Base-by-base conservation (phyloP, 2,329 filamentous ascomycete species). In the Nothophaeocryptopus gaeumannii region DNA sequence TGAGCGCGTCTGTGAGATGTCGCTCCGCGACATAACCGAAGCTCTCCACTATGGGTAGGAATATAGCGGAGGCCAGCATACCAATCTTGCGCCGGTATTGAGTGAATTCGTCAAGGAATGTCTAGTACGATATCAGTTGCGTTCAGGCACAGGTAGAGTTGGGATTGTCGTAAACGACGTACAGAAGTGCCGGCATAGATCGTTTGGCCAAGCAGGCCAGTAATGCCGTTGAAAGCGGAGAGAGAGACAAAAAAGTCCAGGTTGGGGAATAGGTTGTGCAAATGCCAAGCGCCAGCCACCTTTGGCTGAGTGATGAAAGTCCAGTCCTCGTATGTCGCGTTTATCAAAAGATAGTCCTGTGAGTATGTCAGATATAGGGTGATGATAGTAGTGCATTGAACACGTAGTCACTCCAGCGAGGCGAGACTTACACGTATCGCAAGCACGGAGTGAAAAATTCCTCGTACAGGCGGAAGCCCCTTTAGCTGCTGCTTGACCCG, bases 161-260 rank as follows among this genome's bases (percentile, higher is more conserved):
- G 30, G n/a, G 20, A 29, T 8, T 5, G 11, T 29, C 12, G 12
- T 20, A 13, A 30, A 15, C 14, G 13, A 32, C 15, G 15, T 39
- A 46, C 36, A 10, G 26, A 32, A 5, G 36, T 51, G 4, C 30
- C 78, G 2, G 78, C 75, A 50, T 83, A 83, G 62, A 80, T 81
- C 12, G 78, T 73, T 52, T 83, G 80, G 0, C 78, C 78, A 3
- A 75, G 73, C 54, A 76, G 80, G 15, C 80, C 80, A 35, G 81
- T 77, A 8, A 82, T 67, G 20, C 78, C 78, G 0, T 76, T 72
- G 0, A 78, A 73, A 26, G 77, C 80, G 15, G 78, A 58, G 8
- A 64, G 45, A 3, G 56, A 29, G 46, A 65, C 37, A 51, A 68
- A 69, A 45, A 68, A 69, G 47, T 69, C 66, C 3, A 50, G 39